Conservation (phyloP, 1,139 yeast genomes). For the Citeromyces hawaiiensis region DNA sequence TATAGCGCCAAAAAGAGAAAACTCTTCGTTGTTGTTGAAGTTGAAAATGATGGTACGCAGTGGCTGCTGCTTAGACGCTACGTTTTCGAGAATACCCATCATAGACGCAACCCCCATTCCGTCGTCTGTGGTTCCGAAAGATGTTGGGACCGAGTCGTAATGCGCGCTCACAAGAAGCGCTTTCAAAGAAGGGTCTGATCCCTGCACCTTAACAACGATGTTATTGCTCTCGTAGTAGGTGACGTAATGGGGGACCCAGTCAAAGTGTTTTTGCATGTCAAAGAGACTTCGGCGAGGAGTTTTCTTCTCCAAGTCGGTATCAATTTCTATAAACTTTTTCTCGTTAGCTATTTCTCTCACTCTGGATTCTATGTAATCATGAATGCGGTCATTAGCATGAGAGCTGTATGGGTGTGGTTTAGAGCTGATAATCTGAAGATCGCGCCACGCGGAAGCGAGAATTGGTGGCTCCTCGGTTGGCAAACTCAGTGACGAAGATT, state of each 20-base stretch:
- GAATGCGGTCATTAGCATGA: slow-evolving; percentile 62
- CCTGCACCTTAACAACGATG: slow-evolving; percentile 58
- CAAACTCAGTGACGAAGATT: slow-evolving; percentile 22
- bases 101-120: slow-evolving; percentile 86
- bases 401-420: slow-evolving; percentile 72
- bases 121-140: slow-evolving; percentile 84
- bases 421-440: slow-evolving; percentile 52
- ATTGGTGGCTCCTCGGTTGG: slow-evolving; percentile 26
- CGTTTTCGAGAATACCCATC: slow-evolving; percentile 53
- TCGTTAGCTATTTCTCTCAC: slow-evolving; percentile 21
- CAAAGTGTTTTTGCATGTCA: slow-evolving; percentile 1
- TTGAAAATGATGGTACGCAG: slow-evolving; percentile 64
- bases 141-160: slow-evolving; percentile 81
- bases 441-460: slow-evolving; percentile 47
- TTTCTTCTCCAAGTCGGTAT: slow-evolving; percentile 30
- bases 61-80: slow-evolving; percentile 37
- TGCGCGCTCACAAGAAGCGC: slow-evolving; percentile 76
- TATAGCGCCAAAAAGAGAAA: slow-evolving; percentile 76
- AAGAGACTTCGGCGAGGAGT: slow-evolving; percentile 10
- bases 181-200: slow-evolving; percentile 39
- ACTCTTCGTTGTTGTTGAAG: slow-evolving; percentile 85
- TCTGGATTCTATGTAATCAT: slow-evolving; percentile 43
- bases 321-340: slow-evolving; percentile 26
- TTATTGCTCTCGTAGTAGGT: slow-evolving; percentile 74
- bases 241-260: slow-evolving; percentile 25